Conservation (phyloP, 352 stramenopile genomes). For the Pythium aquatile region DNA sequence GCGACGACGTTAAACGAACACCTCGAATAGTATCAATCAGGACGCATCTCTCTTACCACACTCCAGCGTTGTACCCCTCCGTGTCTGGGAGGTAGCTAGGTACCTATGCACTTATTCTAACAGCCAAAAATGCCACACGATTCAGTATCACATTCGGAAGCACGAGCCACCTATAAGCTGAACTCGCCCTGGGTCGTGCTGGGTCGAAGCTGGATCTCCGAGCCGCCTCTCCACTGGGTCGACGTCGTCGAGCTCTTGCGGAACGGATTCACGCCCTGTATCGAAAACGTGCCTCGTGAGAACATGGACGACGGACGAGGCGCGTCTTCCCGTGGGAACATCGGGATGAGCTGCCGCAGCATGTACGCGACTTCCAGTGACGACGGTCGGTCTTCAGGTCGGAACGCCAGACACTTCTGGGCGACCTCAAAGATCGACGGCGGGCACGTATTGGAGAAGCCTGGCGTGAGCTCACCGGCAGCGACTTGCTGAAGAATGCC, state of each 20-base stretch:
- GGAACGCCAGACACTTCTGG: slow-evolving; percentile 26
- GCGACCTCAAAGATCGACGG: slow-evolving; percentile 23
- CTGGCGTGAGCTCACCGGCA: slow-evolving; percentile 20
- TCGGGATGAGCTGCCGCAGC: slow-evolving; percentile 21
- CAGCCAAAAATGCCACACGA: background rate
- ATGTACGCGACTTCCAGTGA: slow-evolving; percentile 16
- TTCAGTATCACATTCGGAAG: background rate
- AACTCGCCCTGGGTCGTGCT: slow-evolving; percentile 12
- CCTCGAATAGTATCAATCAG: background rate
- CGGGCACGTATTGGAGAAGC: slow-evolving; percentile 26
- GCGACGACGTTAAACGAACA: background rate
- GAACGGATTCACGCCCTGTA: slow-evolving; percentile 8
- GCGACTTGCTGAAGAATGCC: slow-evolving; percentile 27
- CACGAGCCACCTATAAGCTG: slow-evolving; percentile 5
- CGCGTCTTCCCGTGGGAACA: slow-evolving; percentile 17
- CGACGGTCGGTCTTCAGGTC: slow-evolving; percentile 19
- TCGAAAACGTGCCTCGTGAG: slow-evolving; percentile 12
- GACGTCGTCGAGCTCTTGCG: slow-evolving; percentile 11
- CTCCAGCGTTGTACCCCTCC: too few relatives aligned
- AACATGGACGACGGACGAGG: slow-evolving; percentile 23
- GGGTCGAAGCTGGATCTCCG: slow-evolving; percentile 5
- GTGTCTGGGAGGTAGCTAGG: too few relatives aligned
- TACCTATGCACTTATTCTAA: background rate
- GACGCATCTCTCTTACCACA: background rate
- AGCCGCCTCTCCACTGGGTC: slow-evolving; percentile 5